Base-by-base conservation (phyloP, 1,284 basidiomycete genomes). In the Microbotryum saponariae region DNA sequence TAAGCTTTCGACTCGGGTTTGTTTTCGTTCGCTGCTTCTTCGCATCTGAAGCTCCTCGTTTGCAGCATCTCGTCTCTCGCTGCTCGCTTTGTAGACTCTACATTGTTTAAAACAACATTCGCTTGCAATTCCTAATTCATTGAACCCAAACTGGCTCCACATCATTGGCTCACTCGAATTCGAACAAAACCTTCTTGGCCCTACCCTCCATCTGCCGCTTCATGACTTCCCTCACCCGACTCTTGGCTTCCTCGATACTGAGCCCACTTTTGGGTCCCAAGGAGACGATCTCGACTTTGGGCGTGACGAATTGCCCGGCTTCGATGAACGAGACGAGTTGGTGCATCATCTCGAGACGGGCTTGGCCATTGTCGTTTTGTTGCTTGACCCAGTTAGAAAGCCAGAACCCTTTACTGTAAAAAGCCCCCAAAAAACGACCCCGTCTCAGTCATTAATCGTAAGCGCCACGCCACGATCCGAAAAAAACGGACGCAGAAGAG, bases 121-220 rank as follows among this genome's bases (percentile, higher is more conserved):
- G 16, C 16, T 9, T 20, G 25, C 10, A 27, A n/a, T 27, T 27
- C 7, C 25, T 29, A n/a, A 21, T 18, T 8, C 12, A 12, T 18
- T 27, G 25, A 12, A 51, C 25, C 29, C 45, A 20, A 58, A 25
- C 20, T 33, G 42, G 44, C n/a, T 45, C 42, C 12, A 18, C 7
- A 8, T 31, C 2, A 31, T 42, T 58, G 29, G 49, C 29, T n/a
- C 44, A 21, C 51, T 42, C 80, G 33, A 89, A 74, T 62, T 78
- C 82, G 58, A 90, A 72, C 52, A 90, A 73, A 14, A 87, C 76
- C 75, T 90, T 90, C 78, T 83, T 88, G 12, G 86, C 84, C 67
- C 82, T 79, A 56, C 88, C 87, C 10, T 74, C 72, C 16, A 78
- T 72, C 66, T 85, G 73, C 63, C 77, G 79, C 29, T 74, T 72